phyloP scores from a whole-genome alignment of 2,329 filamentous ascomycete genomes.

The Penicillium brasilianum region DNA sequence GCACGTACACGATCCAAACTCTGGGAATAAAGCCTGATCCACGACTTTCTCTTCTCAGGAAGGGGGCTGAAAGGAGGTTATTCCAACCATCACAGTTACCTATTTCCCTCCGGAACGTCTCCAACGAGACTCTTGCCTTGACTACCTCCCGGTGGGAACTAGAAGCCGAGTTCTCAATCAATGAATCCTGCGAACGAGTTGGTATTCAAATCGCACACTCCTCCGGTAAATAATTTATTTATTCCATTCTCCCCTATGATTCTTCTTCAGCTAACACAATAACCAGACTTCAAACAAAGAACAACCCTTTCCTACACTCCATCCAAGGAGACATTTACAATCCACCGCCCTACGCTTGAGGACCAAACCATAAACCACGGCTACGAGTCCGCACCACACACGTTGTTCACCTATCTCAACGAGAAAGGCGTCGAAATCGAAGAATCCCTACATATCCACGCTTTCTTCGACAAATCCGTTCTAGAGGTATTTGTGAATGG shows the following conservation, averaged over 20 bases:
- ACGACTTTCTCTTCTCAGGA: slow-evolving; percentile 37
- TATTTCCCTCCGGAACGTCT: neutral
- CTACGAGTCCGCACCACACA: slow-evolving; percentile 50
- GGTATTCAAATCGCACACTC: slow-evolving; percentile 39
- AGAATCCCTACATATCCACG: slow-evolving; percentile 48
- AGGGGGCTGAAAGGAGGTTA: slow-evolving; percentile 18
- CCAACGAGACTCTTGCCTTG: slow-evolving; percentile 12
- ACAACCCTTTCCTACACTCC: slow-evolving; percentile 50
- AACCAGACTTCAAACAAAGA: slow-evolving; percentile 31
- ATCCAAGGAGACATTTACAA: slow-evolving; percentile 46
- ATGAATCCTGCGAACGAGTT: slow-evolving; percentile 31
- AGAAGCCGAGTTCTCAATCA: slow-evolving; percentile 34
- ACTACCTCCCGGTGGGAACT: slow-evolving; percentile 35
- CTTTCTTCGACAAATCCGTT: slow-evolving; percentile 51
- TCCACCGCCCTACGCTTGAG: slow-evolving; percentile 41
- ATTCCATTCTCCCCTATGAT: no score
- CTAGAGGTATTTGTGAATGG: slow-evolving; percentile 55
- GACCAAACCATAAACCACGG: slow-evolving; percentile 45
- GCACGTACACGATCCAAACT: slow-evolving; percentile 50
- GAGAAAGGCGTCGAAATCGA: slow-evolving; percentile 26
- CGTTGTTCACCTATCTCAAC: slow-evolving; percentile 48
- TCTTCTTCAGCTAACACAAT: neutral
- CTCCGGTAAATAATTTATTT: slow-evolving; percentile 16
- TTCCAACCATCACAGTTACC: slow-evolving; percentile 13
- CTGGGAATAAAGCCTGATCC: slow-evolving; percentile 45